phyloP scores from a whole-genome alignment of 331 rosid species.

The Ulmus americana region DNA sequence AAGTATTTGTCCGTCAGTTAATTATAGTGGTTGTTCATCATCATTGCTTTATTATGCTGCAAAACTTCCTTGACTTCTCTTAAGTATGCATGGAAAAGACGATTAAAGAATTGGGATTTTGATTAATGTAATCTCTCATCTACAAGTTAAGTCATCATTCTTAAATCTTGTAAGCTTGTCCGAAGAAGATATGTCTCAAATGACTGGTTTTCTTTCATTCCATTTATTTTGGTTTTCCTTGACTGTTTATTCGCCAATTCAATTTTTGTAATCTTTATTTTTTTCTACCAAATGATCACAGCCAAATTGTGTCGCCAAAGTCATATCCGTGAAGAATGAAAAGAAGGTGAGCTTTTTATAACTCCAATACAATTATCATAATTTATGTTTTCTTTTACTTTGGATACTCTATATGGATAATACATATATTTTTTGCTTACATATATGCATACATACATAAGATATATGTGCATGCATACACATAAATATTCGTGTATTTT shows the following conservation, averaged over 20 bases:
- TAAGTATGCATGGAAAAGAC: too few relatives aligned
- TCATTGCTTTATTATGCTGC: too few relatives aligned
- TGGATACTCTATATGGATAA: neutral
- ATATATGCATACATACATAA: neutral
- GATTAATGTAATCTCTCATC: too few relatives aligned
- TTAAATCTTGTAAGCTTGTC: neutral
- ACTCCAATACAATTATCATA: neutral
- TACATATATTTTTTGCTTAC: neutral
- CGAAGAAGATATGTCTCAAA: neutral
- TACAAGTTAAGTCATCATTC: neutral
- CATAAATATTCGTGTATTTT: too few relatives aligned
- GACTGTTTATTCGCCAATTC: neutral
- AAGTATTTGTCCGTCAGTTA: neutral
- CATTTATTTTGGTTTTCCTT: neutral
- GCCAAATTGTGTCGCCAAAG: conserved; percentile 72
- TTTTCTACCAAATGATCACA: conserved; percentile 34
- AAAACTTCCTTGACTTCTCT: too few relatives aligned
- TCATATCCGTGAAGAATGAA: conserved; percentile 49
- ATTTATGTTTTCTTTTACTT: neutral
- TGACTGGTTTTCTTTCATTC: too few relatives aligned
- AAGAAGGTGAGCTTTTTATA: conserved; percentile 45
- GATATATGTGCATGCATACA: too few relatives aligned
- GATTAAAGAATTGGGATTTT: too few relatives aligned
- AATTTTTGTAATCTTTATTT: conserved; percentile 8
- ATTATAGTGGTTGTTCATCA: too few relatives aligned